Evolutionary conservation across 768 basidiomycete genomes (phyloP).

Genomic region (Lactarius pseudohatsudake): DNA sequence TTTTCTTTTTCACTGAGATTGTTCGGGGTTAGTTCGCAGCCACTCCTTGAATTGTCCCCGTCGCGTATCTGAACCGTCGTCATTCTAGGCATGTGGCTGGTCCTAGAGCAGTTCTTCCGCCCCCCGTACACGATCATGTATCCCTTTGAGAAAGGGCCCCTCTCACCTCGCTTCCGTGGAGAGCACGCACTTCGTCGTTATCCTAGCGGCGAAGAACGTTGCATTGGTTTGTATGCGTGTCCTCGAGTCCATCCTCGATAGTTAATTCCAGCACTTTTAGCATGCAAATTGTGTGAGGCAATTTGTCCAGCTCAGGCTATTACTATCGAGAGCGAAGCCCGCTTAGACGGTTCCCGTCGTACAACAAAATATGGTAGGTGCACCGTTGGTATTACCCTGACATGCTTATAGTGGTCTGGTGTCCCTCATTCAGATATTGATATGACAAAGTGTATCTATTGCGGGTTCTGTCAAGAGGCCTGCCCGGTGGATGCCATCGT

Average conservation of each 20-base stretch:
- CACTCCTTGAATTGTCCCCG: slow-evolving; percentile 17
- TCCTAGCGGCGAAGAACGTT: slow-evolving; percentile 96
- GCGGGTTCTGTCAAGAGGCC: slow-evolving; percentile 99
- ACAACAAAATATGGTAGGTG: slow-evolving; percentile 93
- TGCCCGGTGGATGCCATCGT: slow-evolving; percentile 99
- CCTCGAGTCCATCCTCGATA: not conserved
- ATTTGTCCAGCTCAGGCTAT: slow-evolving; percentile 99
- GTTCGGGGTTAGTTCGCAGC: slow-evolving; percentile 67
- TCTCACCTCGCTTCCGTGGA: slow-evolving; percentile 97
- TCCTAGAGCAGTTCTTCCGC: slow-evolving; percentile 86
- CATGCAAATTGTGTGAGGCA: slow-evolving; percentile 98
- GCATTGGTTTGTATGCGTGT: slow-evolving; percentile 75
- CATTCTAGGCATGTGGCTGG: slow-evolving; percentile 91
- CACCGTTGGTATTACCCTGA: not conserved
- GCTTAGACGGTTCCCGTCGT: slow-evolving; percentile 91
- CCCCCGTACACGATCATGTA: slow-evolving; percentile 99
- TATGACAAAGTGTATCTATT: slow-evolving; percentile 99
- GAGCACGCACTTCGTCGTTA: slow-evolving; percentile 97
- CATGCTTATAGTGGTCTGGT: not conserved
- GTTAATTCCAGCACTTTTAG: slow-evolving; percentile 42
- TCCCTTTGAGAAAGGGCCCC: slow-evolving; percentile 96
- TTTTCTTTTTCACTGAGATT: slow-evolving; percentile 99
- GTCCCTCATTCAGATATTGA: slow-evolving; percentile 72
- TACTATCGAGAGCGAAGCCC: slow-evolving; percentile 97
- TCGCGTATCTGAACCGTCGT: slow-evolving; percentile 28